Base-by-base conservation (phyloP, 306 rosid species). In the Elaeagnus macrophylla region DNA sequence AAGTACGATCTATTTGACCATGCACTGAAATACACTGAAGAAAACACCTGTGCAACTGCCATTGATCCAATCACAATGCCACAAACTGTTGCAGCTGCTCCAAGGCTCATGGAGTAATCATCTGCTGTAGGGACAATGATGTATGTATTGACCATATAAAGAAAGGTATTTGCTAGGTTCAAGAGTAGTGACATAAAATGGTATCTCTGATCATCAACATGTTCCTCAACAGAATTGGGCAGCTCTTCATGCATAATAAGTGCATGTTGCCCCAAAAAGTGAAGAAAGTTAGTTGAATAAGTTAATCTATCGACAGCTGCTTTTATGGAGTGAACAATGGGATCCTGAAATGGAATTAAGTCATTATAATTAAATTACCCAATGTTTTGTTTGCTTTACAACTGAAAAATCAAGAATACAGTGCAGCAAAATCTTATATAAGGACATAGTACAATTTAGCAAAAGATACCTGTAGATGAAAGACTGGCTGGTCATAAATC, bases 21-120 rank as follows among this genome's bases (percentile, higher is more conserved):
- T 7, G 99, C 96, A 69, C 99, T 93, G 63, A 93, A 93, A 70
- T 93, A 93, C 73, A 93, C 99, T 0, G 96, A 93, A 49, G 96
- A 88, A 74, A 93, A 88, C 70, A 93, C 83, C 66, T 93, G 99
- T 8, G 99, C 99, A 66, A 93, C 88, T 58, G 99, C 99, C 99
- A 93, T 93, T 44, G 96, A 85, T 53, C 99, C 99, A 57, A 93
- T 93, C 19, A 93, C 95, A 35, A 93, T 70, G 62, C 96, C 99
- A 68, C 99, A 93, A 71, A 93, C 95, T 16, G 99, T 93, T 44
- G 99, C 95, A 7, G 96, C 95, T 12, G 99, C 99, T 62, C 99
- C 99, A 57, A 93, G 94, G 77, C 94, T 88, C 50, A 78, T 57
- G 25, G 99, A 93, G 77, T 93, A 93, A 71, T 93, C 95, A 79